Evolutionary conservation across 2,329 filamentous ascomycete genomes (phyloP), one percentile per base, ranked within the genome.

Genomic region (Sarocladium kiliense): DNA sequence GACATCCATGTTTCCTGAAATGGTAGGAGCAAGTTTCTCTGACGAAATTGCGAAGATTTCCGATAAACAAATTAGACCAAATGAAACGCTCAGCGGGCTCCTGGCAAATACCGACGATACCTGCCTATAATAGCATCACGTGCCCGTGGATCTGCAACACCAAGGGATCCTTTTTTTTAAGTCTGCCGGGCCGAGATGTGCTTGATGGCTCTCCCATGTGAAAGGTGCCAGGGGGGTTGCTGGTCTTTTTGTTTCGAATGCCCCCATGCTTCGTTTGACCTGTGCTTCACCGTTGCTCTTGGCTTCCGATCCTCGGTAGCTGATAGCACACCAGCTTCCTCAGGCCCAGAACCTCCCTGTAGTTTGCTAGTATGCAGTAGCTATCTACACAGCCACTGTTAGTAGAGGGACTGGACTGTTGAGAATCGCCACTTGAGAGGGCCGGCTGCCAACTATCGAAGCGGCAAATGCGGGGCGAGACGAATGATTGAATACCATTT

Each of bases 121-220:
- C 27, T 51, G 47, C 47, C 47, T 51, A 51, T 21, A 51, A 14
- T 11, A 23, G 47, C n/a, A 19, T 21, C 27, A 51, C 47, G 47
- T 51, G 47, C 18, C 18, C 26, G n/a, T 21, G 47, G 47, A 51
- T 51, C 47, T 32, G 47, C 47, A 23, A 32, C 44, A 47, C 47
- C 3, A 51, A 51, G 23, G 5, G 10, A 25, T 21, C 37, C 37
- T 10, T 41, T 41, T 19, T 41, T 10, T n/a, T 25, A 16, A 25
- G 18, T 44, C 21, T 25, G 21, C 6, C 41, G 41, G 41, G 41
- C 41, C 41, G 41, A 25, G 7, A 10, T 5, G 41, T 39, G 16
- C 16, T 44, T 23, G n/a, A 5, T 25, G 10, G 9, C 21, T 18
- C 41, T 44, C 41, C 41, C 41, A 39, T 25, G 41, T 44, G 41